Conservation (phyloP, 164 flowering plant species). For the Echeveria elegans region DNA sequence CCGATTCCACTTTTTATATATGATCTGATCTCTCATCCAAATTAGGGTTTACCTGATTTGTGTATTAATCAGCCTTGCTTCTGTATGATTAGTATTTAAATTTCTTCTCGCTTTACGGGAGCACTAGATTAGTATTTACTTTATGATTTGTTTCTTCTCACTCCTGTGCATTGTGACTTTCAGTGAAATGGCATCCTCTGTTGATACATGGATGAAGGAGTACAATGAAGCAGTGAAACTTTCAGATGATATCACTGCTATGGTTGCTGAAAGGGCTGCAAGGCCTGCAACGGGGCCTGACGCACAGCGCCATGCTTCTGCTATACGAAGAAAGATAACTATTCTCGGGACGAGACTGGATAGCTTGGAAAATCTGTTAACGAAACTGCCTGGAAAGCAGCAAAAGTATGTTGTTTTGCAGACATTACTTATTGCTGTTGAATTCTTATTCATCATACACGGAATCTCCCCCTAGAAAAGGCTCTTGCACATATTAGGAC, state of each 20-base stretch:
- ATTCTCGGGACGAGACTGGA: conserved; percentile 82
- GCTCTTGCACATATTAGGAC: not conserved
- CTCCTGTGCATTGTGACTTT: not conserved
- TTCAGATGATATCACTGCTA: conserved; percentile 73
- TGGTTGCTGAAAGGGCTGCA: conserved; percentile 64
- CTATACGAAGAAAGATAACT: conserved; percentile 74
- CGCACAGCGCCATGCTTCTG: conserved; percentile 69
- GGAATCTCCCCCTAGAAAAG: not conserved
- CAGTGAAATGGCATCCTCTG: conserved; percentile 57
- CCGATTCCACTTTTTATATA: no score
- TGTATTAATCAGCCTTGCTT: no score
- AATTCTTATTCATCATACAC: not conserved
- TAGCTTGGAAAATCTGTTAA: conserved; percentile 57
- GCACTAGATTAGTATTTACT: no score
- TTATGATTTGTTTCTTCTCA: no score
- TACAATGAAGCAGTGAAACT: conserved; percentile 75
- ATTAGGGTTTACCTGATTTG: no score
- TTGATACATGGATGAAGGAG: conserved; percentile 83
- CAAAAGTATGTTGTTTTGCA: conserved; percentile 42
- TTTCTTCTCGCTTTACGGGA: no score
- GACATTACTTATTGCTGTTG: not conserved
- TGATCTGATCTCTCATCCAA: no score
- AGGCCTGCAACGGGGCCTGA: conserved; percentile 69
- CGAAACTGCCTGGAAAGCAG: conserved; percentile 70
- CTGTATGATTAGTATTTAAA: no score